Conservation (phyloP, 2,329 filamentous ascomycete genomes). For the Aspergillus fumigatus region DNA sequence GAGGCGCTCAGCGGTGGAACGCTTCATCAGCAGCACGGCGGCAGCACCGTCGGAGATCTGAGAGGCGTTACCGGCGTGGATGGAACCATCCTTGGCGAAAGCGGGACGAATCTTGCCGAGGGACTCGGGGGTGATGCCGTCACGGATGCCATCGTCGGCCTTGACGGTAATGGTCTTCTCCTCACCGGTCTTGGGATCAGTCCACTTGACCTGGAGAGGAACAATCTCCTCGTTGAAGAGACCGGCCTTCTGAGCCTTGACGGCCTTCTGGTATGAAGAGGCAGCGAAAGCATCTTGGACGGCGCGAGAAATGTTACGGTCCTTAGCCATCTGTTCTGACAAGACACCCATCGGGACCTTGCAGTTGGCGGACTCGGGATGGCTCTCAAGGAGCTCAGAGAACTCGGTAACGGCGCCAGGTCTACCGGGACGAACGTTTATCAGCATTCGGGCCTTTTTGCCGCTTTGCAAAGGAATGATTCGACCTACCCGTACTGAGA, state of each 20-base stretch:
- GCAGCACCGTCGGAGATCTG: conserved; percentile 96
- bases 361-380: conserved; percentile 85
- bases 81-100: conserved; percentile 85
- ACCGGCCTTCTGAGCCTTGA: conserved; percentile 78
- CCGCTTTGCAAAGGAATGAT: not conserved
- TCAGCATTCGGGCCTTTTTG: not conserved
- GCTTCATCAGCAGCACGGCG: conserved; percentile 92
- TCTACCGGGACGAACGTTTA: conserved; percentile 35
- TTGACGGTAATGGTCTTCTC: conserved; percentile 76
- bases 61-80: conserved; percentile 93
- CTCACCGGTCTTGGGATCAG: conserved; percentile 87
- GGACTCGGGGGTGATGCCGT: conserved; percentile 79
- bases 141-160: conserved; percentile 81
- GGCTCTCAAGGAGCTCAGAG: conserved; percentile 77
- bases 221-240: conserved; percentile 89
- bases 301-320: conserved; percentile 65
- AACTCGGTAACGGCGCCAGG: conserved; percentile 87
- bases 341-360: conserved; percentile 95
- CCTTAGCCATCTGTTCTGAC: conserved; percentile 92
- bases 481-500: conserved; percentile 75
- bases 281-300: conserved; percentile 92
- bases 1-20: conserved; percentile 80
- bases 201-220: conserved; percentile 79
- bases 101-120: conserved; percentile 87
- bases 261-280: conserved; percentile 84